phyloP scores from a whole-genome alignment of 83 land plant genomes.

The Diphasiastrum complanatum region DNA sequence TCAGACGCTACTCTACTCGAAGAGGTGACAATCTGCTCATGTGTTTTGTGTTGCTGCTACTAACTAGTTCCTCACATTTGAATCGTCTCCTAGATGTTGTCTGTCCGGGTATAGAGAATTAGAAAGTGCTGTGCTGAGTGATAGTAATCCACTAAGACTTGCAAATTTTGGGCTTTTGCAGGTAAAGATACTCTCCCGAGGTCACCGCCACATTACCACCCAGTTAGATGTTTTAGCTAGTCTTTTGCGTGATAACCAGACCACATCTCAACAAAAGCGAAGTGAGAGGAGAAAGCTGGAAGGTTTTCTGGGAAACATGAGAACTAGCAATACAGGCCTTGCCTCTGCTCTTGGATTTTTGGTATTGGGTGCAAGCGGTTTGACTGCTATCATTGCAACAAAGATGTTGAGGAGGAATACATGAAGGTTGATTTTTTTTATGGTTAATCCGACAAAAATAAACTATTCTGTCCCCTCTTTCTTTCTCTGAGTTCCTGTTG shows the following conservation, averaged over 20 bases:
- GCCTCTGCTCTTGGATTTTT: conserved; percentile 16
- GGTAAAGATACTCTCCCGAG: conserved; percentile 19
- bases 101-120: neutral
- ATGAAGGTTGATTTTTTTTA: too few relatives aligned
- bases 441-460: too few relatives aligned
- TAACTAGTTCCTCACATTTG: too few relatives aligned
- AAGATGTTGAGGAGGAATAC: conserved; percentile 13
- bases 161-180: conserved; percentile 5
- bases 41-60: too few relatives aligned
- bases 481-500: too few relatives aligned
- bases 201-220: conserved; percentile 24
- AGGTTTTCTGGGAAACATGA: conserved; percentile 20
- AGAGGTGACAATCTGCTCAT: neutral
- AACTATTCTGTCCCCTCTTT: too few relatives aligned
- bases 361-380: neutral
- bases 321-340: conserved; percentile 21
- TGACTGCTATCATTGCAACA: conserved; percentile 2
- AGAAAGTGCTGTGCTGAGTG: neutral
- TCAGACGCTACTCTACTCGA: conserved; percentile 5
- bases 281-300: conserved; percentile 6
- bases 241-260: conserved; percentile 12
- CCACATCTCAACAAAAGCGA: neutral
- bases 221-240: conserved; percentile 20
- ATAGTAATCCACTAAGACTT: neutral
- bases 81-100: too few relatives aligned